These are phyloP conservation scores for Aegilops speltoides DNA, from an alignment of 176 grass and related monocot species.

Conservation along the genomic window DNA sequence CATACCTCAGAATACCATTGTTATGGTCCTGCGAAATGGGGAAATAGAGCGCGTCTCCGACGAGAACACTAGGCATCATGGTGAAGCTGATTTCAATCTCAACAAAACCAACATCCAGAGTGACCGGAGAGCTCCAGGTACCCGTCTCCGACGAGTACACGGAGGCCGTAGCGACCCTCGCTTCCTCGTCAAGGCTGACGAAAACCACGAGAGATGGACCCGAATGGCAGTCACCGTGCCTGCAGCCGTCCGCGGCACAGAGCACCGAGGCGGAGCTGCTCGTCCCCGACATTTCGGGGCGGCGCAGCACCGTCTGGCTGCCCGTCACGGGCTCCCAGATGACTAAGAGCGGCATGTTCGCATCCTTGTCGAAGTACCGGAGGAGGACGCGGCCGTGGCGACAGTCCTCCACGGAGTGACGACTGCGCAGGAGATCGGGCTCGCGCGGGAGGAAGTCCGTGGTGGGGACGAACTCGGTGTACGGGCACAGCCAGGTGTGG, in stretches of 20 bases:
- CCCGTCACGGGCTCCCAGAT: not conserved
- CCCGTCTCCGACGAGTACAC: not conserved
- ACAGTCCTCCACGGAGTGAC: not conserved
- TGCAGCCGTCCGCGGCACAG: not conserved
- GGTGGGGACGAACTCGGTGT: not conserved
- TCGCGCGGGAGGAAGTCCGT: not conserved
- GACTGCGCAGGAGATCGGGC: not conserved
- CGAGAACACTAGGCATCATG: not conserved
- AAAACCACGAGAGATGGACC: not conserved
- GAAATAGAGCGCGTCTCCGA: not conserved
- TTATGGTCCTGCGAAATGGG: not conserved
- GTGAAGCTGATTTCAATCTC: not conserved
- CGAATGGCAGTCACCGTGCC: not conserved
- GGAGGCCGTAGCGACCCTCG: not conserved
- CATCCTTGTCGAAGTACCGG: not conserved
- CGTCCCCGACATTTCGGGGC: not conserved
- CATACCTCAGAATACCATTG: not conserved
- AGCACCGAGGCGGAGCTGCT: not conserved
- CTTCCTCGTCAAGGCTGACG: not conserved
- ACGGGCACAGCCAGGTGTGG: not conserved
- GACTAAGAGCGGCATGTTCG: not conserved
- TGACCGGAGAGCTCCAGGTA: not conserved
- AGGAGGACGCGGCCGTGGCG: constrained; percentile 4
- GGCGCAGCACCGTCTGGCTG: not conserved
- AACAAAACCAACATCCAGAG: not conserved